Percentiles rank a stretch among this genome's conserved stretches.
Conservation (phyloP, 345 rosid species). For the Cardamine occulta region DNA sequence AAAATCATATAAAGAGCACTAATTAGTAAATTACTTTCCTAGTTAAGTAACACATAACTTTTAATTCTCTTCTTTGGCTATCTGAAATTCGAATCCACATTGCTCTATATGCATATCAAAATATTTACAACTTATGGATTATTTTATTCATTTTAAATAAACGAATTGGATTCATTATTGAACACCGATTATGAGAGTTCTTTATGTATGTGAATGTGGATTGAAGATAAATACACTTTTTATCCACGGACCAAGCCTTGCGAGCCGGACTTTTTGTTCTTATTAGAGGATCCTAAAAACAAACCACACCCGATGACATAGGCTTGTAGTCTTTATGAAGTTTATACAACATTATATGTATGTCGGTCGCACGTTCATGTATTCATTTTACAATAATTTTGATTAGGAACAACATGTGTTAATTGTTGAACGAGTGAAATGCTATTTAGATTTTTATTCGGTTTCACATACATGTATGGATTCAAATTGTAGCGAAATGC, state of each 20-base stretch:
- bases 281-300: too few species aligned
- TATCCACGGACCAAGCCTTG: conserved; percentile 19
- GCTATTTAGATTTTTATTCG: not conserved
- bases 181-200: not conserved
- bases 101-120: conserved; percentile 21
- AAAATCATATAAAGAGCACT: conserved; percentile 24
- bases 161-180: not conserved
- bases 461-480: conserved; percentile 1
- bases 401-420: conserved; percentile 3
- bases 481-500: not conserved
- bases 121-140: not conserved
- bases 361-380: conserved; percentile 41
- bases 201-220: not conserved
- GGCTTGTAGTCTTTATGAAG: conserved; percentile 21
- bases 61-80: conserved; percentile 5
- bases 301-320: conserved; percentile 10
- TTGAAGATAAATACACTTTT: not conserved
- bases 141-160: not conserved
- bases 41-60: not conserved
- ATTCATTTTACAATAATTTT: not conserved
- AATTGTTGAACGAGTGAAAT: conserved; percentile 20
- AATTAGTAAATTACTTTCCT: not conserved
- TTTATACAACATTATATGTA: conserved; percentile 12
- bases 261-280: not conserved
- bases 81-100: conserved; percentile 5